phyloP scores from a whole-genome alignment of 202 grass and related monocot species.

The Zoysia matrella region DNA sequence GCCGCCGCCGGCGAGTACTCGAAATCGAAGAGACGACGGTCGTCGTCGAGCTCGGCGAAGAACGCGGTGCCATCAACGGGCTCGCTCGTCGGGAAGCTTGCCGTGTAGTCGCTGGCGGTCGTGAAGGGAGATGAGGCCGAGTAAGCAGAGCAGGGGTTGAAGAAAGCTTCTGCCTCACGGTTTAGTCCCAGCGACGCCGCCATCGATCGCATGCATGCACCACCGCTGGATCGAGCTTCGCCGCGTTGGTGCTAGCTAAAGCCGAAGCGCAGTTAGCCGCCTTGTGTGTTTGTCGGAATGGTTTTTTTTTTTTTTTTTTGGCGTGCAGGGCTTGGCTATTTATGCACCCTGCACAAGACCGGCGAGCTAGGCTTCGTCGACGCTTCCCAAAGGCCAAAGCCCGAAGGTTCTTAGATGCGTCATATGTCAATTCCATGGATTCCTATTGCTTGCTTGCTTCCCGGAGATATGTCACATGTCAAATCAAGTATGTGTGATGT shows the following conservation, averaged over 20 bases:
- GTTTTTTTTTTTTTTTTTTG: not conserved
- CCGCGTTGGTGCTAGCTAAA: not conserved
- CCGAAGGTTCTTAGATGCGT: conserved; percentile 57
- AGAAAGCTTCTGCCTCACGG: conserved; percentile 41
- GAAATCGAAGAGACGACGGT: not conserved
- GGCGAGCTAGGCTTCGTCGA: conserved; percentile 25
- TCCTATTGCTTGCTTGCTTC: not conserved
- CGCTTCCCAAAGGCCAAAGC: conserved; percentile 22
- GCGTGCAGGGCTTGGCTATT: conserved; percentile 22
- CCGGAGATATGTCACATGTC: conserved; percentile 51
- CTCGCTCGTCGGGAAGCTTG: not conserved
- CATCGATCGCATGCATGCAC: conserved; percentile 20
- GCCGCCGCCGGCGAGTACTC: conserved; percentile 31
- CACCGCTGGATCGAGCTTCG: not conserved
- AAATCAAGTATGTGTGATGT: conserved; percentile 1
- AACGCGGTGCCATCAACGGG: not conserved
- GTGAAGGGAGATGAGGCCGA: conserved; percentile 40
- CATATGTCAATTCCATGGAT: conserved; percentile 50
- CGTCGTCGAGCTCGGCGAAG: conserved; percentile 14
- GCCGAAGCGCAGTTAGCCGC: not conserved
- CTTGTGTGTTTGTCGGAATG: not conserved
- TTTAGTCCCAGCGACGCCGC: conserved; percentile 53
- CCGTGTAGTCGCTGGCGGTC: not conserved
- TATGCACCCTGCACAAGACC: conserved; percentile 27
- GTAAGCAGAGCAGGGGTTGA: conserved; percentile 18